Conservation (phyloP, 306 rosid species). For the Acacia crassicarpa region DNA sequence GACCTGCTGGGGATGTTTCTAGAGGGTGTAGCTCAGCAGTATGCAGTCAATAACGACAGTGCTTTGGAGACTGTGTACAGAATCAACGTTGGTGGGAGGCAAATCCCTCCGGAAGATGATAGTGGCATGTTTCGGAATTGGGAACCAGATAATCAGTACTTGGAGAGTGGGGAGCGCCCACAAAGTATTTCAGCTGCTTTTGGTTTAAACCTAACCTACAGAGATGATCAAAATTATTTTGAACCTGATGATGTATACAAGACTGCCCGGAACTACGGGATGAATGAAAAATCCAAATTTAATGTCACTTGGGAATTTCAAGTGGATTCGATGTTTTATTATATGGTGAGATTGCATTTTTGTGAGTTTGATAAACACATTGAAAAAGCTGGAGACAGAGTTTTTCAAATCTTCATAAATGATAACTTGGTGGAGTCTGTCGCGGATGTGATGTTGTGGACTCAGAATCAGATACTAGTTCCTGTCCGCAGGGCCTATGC, state of each 20-base stretch:
- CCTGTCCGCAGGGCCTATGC: background rate
- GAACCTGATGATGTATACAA: background rate
- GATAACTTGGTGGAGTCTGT: background rate
- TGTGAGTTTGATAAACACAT: background rate
- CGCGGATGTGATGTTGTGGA: background rate
- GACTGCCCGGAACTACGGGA: background rate
- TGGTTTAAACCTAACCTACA: background rate
- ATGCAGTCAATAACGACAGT: background rate
- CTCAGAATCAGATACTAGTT: background rate
- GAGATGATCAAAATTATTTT: background rate
- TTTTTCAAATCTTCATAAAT: background rate
- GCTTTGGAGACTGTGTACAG: conserved; percentile 19
- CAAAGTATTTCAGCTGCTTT: background rate
- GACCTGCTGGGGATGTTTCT: background rate
- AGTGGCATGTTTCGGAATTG: conserved; percentile 24
- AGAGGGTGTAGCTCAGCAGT: background rate
- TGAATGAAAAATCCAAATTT: too few species aligned
- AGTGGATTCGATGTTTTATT: background rate
- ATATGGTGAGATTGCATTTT: conserved; percentile 6
- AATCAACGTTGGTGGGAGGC: background rate
- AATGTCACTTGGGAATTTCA: too few species aligned
- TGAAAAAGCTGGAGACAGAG: background rate
- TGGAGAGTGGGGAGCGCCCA: background rate
- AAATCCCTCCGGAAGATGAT: background rate
- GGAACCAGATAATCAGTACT: background rate